Conservation (phyloP, 2,329 filamentous ascomycete genomes). For the Paecilomyces formosus region DNA sequence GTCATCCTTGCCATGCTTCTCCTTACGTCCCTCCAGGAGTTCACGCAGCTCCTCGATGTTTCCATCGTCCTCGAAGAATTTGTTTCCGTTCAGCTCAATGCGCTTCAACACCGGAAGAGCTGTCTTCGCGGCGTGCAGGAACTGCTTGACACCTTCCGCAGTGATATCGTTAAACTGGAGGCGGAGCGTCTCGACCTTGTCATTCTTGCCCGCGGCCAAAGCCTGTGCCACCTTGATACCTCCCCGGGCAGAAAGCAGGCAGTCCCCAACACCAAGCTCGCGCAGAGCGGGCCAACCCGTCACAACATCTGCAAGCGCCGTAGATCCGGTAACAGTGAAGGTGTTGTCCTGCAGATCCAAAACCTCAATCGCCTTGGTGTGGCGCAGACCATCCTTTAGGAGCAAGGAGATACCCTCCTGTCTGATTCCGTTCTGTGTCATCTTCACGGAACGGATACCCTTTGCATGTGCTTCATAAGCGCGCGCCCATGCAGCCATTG, state of each 20-base stretch:
- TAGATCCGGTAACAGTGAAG: slow-evolving; percentile 75
- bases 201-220: slow-evolving; percentile 67
- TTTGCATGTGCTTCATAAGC: slow-evolving; percentile 71
- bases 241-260: slow-evolving; percentile 71
- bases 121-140: slow-evolving; percentile 61
- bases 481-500: slow-evolving; percentile 91
- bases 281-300: slow-evolving; percentile 65
- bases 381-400: slow-evolving; percentile 67
- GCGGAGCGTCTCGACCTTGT: slow-evolving; percentile 70
- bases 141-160: slow-evolving; percentile 60
- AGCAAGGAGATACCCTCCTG: slow-evolving; percentile 84
- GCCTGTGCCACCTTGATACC: slow-evolving; percentile 65
- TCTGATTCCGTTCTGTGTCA: slow-evolving; percentile 97
- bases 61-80: slow-evolving; percentile 78
- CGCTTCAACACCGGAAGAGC: slow-evolving; percentile 70
- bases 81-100: slow-evolving; percentile 94
- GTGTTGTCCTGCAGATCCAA: slow-evolving; percentile 97
- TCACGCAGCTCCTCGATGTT: slow-evolving; percentile 61
- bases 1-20: slow-evolving; percentile 52
- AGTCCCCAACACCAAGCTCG: slow-evolving; percentile 86
- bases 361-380: slow-evolving; percentile 61
- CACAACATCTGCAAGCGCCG: slow-evolving; percentile 67
- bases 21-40: slow-evolving; percentile 69
- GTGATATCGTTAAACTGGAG: slow-evolving; percentile 95
- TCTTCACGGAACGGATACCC: slow-evolving; percentile 78